Base-by-base conservation (phyloP, 495 filamentous ascomycete species). In the Daldinia grandis region DNA sequence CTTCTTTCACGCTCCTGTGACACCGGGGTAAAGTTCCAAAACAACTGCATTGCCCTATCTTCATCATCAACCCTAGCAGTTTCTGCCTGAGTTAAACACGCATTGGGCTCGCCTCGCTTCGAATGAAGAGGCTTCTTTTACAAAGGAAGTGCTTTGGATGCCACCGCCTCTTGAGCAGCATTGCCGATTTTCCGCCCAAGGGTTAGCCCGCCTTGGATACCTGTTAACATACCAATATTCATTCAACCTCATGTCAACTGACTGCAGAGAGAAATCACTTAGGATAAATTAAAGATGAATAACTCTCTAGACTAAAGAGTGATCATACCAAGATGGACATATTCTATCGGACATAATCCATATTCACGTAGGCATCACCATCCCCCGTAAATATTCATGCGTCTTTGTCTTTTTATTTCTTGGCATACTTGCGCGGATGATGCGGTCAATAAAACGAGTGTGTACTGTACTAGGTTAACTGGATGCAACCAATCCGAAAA, bases 391-490 rank as follows among this genome's bases (percentile, higher is more conserved):
- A 42, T 44, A 10, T 17, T 21, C n/a, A 44, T 44, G 17, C 8
- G 17, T 9, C 7, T 44, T 19, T 17, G 40, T 19, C 9, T 19
- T 17, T 15, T 8, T 6, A 9, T 44, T 10, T 19, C 40, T 44
- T 44, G n/a, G 7, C 17, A 10, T 44, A 7, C 3, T 42, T 47
- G 4, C 42, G 42, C 9, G 19, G 19, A 24, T 5, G 0, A 24
- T n/a, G 42, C 42, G 7, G 65, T 30, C 15, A 30, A 30, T 17
- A 14, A 62, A 58, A 63, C 31, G 53, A 62, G 19, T 42, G 66
- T 17, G 9, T 24, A 30, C n/a, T n/a, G n/a, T n/a, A n/a, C n/a
- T n/a, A n/a, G n/a, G n/a, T 40, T n/a, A 30, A 14, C 17, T 55
- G 7, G 5, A 6, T 21, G 2, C 5, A 30, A 47, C 27, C 9